Conservation (phyloP, 805 yeast species). For the Schwanniomyces yamadae region DNA sequence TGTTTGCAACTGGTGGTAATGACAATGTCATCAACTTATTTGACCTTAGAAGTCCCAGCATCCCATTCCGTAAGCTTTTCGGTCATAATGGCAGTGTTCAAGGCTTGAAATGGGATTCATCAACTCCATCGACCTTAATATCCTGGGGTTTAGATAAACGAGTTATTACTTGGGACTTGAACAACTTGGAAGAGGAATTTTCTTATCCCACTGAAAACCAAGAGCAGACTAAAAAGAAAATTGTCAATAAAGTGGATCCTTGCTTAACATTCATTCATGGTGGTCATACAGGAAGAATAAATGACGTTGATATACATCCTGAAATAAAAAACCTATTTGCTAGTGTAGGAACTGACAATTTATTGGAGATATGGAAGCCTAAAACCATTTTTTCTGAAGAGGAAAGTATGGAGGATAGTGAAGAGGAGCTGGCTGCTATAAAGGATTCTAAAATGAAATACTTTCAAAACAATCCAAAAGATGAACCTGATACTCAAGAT, state of each 20-base stretch:
- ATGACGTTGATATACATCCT: constrained; percentile 70
- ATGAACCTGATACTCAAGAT: background rate
- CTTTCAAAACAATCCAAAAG: background rate
- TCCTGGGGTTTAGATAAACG: constrained; percentile 66
- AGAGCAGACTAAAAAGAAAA: constrained; percentile 54
- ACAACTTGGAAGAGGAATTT: constrained; percentile 55
- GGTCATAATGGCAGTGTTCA: constrained; percentile 56
- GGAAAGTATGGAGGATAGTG: constrained; percentile 30
- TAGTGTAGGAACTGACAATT: constrained; percentile 72
- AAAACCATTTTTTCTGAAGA: constrained; percentile 45
- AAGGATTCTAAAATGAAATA: too few relatives aligned
- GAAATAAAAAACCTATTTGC: constrained; percentile 55
- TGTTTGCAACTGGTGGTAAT: constrained; percentile 75
- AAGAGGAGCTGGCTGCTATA: too few relatives aligned
- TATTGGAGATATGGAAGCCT: constrained; percentile 76
- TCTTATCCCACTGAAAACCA: constrained; percentile 32
- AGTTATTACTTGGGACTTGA: constrained; percentile 73
- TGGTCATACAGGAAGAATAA: constrained; percentile 73
- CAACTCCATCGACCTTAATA: constrained; percentile 51
- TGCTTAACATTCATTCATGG: constrained; percentile 80
- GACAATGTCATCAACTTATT: constrained; percentile 73
- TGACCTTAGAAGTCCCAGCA: constrained; percentile 64
- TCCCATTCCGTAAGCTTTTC: constrained; percentile 60
- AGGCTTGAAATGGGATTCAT: constrained; percentile 50
- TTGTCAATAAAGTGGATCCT: constrained; percentile 58